phyloP scores from a whole-genome alignment of 169 alveolate genomes.

The Cryptosporidium andersoni region DNA sequence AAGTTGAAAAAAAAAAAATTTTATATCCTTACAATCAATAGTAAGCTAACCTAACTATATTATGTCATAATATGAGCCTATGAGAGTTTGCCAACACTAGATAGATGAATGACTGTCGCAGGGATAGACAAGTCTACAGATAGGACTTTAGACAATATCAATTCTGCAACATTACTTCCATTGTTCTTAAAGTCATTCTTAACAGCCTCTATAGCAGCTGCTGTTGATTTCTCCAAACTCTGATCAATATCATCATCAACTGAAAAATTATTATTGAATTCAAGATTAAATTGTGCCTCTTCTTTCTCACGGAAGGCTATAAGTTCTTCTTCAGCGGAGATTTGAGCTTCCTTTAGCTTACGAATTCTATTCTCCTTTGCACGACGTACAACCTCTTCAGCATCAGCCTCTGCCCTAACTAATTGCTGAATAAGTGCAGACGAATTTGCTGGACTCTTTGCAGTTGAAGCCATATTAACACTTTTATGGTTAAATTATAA shows the following conservation, averaged over 20 bases:
- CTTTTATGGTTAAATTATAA: too few species aligned
- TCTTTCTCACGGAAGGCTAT: constrained; percentile 57
- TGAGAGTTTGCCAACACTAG: constrained; percentile 27
- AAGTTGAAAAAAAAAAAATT: too few species aligned
- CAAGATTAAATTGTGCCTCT: constrained; percentile 64
- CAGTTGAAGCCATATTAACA: constrained; percentile 25
- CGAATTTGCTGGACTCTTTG: constrained; percentile 50
- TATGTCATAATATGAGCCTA: neutral
- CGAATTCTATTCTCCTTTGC: constrained; percentile 54
- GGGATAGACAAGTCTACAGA: constrained; percentile 64
- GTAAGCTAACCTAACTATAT: neutral
- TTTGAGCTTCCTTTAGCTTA: constrained; percentile 66
- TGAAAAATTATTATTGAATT: constrained; percentile 31
- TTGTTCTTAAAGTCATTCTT: constrained; percentile 60
- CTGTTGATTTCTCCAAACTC: constrained; percentile 52
- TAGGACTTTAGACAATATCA: constrained; percentile 29
- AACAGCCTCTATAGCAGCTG: constrained; percentile 53
- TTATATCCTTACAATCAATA: too few species aligned
- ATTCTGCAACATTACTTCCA: constrained; percentile 56
- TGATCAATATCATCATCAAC: constrained; percentile 61
- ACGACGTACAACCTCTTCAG: constrained; percentile 70
- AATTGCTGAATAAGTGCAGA: constrained; percentile 60
- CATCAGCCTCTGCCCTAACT: constrained; percentile 62
- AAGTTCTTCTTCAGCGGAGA: constrained; percentile 65
- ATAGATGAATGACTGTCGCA: constrained; percentile 37